Evolutionary conservation across 192 early-diverging fungal genomes (phyloP), one percentile per base, ranked within the genome.

Genomic region (Irineochytrium annulatum): DNA sequence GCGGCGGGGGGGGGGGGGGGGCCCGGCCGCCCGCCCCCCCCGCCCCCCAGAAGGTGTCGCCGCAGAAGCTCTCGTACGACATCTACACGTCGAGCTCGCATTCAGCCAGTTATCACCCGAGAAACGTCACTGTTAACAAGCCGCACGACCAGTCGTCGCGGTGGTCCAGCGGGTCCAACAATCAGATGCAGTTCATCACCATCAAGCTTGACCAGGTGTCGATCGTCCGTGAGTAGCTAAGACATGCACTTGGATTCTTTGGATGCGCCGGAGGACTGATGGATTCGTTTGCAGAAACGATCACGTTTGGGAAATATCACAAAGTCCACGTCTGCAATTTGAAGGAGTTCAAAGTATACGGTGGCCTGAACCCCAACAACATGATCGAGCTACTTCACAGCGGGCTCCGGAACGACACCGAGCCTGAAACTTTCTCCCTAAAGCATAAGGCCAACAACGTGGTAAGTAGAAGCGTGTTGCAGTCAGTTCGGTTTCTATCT

Each of bases 221-320:
- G 29, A 78, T 98, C 54, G 91, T 90, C 20, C 86, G 91, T 91
- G 89, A 45, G 56, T 69, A n/a, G 27, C 44, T 69, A 4, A 2
- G 17, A 2, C 43, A 57, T 11, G 22, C 19, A 69, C 29, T n/a
- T n/a, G n/a, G n/a, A n/a, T n/a, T n/a, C n/a, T 41, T 33, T 61
- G 41, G 30, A 43, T 43, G 39, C 41, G 55, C 13, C 49, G 19
- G 49, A 22, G 6, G 8, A 13, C 8, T 41, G 8, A 8, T 13
- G n/a, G 11, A 41, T n/a, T 37, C 43, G 75, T 22, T 2, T 20
- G 24, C 43, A 89, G 85, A 89, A 33, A 81, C 84, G 3, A 92
- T 98, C 59, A 90, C 87, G 2, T 97, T 98, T 86, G 95, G 95
- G 58, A 98, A 98, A 70, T 97, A 87, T 66, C 87, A 89, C 76